phyloP scores from a whole-genome alignment of 2,329 filamentous ascomycete genomes.

The Aspergillus quadricinctus region DNA sequence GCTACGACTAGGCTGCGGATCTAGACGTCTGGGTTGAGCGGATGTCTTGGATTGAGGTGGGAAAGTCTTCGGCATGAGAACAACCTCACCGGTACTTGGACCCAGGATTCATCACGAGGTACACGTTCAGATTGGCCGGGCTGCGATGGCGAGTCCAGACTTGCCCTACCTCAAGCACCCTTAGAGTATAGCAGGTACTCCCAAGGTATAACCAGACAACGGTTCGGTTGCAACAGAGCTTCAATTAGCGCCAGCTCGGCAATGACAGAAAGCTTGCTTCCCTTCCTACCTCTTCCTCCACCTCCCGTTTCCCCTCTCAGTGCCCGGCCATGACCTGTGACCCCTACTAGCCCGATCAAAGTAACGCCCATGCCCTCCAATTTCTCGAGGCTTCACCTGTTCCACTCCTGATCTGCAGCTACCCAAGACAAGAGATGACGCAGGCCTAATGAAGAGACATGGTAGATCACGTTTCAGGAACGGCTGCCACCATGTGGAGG shows the following conservation, averaged over 20 bases:
- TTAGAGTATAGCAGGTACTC: slow-evolving; percentile 15
- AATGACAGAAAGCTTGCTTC: not conserved
- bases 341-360: not conserved
- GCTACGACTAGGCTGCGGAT: slow-evolving; percentile 9
- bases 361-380: slow-evolving; percentile 6
- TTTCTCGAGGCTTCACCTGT: slow-evolving; percentile 30
- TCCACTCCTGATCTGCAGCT: slow-evolving; percentile 28
- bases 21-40: slow-evolving; percentile 13
- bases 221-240: slow-evolving; percentile 9
- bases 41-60: slow-evolving; percentile 20
- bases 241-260: slow-evolving; percentile 2
- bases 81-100: slow-evolving; percentile 16
- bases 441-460: slow-evolving; percentile 15
- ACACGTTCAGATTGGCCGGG: slow-evolving; percentile 13
- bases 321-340: not conserved
- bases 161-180: slow-evolving; percentile 16
- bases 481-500: slow-evolving; percentile 28
- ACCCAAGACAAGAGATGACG: slow-evolving; percentile 22
- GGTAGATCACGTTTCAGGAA: slow-evolving; percentile 23
- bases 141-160: slow-evolving; percentile 10
- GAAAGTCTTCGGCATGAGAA: slow-evolving; percentile 12
- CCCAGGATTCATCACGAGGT: slow-evolving; percentile 18
- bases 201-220: slow-evolving; percentile 4
- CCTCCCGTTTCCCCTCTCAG: not conserved
- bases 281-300: not conserved